phyloP scores from a whole-genome alignment of 2,329 filamentous ascomycete species.

The Scedosporium dehoogii region DNA sequence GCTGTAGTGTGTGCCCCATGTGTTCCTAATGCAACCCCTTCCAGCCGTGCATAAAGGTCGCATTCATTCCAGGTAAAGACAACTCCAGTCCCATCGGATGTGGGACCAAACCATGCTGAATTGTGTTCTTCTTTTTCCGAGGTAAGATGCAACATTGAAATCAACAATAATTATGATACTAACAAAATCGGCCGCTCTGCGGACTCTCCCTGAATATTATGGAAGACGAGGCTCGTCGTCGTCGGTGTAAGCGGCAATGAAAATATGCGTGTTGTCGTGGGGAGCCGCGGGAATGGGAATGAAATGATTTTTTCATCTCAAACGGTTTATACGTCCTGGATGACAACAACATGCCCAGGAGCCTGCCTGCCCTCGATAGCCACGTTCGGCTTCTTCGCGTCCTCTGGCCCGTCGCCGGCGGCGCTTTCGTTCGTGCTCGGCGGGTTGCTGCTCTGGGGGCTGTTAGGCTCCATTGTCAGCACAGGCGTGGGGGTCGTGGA shows the following conservation, averaged over 20 bases:
- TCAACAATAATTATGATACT: conserved; percentile 1
- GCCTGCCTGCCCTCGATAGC: conserved; percentile 5
- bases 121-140: background rate
- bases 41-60: background rate
- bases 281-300: background rate
- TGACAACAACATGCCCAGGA: background rate
- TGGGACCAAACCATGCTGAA: background rate
- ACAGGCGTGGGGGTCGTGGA: conserved; percentile 53
- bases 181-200: conserved; percentile 1
- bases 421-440: conserved; percentile 54
- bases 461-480: conserved; percentile 60
- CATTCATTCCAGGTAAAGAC: background rate
- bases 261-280: background rate
- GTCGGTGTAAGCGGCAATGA: background rate
- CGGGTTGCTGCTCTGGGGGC: conserved; percentile 55
- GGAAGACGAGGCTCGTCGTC: background rate
- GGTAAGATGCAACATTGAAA: background rate
- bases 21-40: background rate
- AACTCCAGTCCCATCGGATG: background rate
- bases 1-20: background rate
- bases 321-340: background rate
- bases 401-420: conserved; percentile 25
- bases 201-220: background rate
- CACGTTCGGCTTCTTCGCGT: conserved; percentile 15
- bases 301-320: background rate